Evolutionary conservation across 108 stramenopile species (phyloP), one percentile per base, ranked within the genome.

Genomic region (Discostella pseudostelligera): DNA sequence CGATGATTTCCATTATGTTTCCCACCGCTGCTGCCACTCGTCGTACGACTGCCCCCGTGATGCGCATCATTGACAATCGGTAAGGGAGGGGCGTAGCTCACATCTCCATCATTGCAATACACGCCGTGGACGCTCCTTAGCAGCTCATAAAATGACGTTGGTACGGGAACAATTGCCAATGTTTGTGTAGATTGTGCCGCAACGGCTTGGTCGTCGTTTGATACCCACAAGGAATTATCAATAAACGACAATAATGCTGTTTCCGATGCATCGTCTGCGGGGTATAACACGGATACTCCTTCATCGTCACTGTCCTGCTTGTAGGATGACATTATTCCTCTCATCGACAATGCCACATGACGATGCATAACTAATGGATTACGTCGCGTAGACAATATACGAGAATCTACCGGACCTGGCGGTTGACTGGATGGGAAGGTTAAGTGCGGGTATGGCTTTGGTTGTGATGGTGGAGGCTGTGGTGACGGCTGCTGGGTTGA

Each of bases 361-460:
- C 79, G 74, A 25, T 82, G 64, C 36, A 90, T 65, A 12, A 83
- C 40, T 11, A 87, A 45, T 24, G 82, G 76, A 72, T 81, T 66
- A 12, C 65, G 80, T 25, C 76, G 51, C 28, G 70, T 24, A 1
- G 82, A 81, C 16, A 91, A 43, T n/a, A 70, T 59, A 9, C 74
- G 70, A 35, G 74, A 56, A 77, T 91, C 83, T 26, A 91, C 78
- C 10, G 90, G 85, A 47, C 90, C 90, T 29, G 90, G 90, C 62
- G 79, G 48, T 13, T 9, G 8, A 20, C 29, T 13, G 49, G 11
- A 0, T 17, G 45, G 59, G 55, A 61, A 42, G 14, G 56, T 46
- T n/a, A 9, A 7, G 24, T 54, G 39, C 17, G 21, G 25, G 21
- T 42, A 65, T 26, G 53, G 32, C 49, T 32, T 22, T 26, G n/a